Conservation (phyloP, 2,329 filamentous ascomycete genomes). For the Septoria petroselini region DNA sequence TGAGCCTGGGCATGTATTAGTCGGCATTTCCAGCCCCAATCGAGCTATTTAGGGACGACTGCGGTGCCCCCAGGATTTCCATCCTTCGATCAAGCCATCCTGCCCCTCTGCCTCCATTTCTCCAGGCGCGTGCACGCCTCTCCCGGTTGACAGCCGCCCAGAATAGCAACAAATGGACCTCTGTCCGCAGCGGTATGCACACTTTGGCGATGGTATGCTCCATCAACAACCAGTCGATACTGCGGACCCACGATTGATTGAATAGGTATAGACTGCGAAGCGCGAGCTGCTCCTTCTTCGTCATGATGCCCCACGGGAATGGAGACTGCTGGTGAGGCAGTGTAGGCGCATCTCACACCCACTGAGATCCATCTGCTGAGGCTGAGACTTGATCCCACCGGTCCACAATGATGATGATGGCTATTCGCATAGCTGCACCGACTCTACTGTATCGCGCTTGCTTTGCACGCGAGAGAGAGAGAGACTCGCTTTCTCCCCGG, state of each 20-base stretch:
- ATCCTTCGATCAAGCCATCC: not conserved
- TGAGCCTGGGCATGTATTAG: not conserved
- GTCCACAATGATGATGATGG: too few species aligned
- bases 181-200: conserved; percentile 14
- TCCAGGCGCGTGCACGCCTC: conserved; percentile 10
- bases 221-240: conserved; percentile 22
- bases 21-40: not conserved
- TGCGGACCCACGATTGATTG: conserved; percentile 16
- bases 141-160: conserved; percentile 10
- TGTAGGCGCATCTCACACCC: not conserved
- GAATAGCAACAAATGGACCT: conserved; percentile 19
- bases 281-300: not conserved
- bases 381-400: too few species aligned
- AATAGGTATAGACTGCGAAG: conserved; percentile 11
- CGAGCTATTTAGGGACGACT: conserved; percentile 17
- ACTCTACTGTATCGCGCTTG: too few species aligned
- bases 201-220: conserved; percentile 6
- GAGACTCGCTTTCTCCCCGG: not conserved
- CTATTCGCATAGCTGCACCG: too few species aligned
- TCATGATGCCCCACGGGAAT: not conserved
- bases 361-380: too few species aligned
- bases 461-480: too few species aligned
- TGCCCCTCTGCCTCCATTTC: not conserved
- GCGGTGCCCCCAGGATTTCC: not conserved
- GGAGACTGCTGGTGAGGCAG: conserved; percentile 4